Evolutionary conservation across 139 green algal genomes (phyloP), one percentile per base, ranked within the genome.

Genomic region (Marvania coccoides): DNA sequence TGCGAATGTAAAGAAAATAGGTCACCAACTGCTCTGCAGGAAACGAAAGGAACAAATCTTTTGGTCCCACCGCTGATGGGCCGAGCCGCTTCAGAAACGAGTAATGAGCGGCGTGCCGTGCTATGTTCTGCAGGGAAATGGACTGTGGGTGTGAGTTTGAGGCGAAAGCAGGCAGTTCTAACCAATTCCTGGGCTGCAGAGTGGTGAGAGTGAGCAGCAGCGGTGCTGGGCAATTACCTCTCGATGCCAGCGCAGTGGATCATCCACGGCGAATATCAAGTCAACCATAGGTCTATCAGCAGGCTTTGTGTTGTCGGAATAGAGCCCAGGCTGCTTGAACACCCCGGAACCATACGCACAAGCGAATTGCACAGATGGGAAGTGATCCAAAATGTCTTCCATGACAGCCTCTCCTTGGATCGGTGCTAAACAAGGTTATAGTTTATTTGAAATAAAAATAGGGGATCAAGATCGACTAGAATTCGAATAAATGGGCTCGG

Each of bases 331-430:
- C 75, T 96, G 90, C 2, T 77, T 26, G 47, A 94, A 86, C 1
- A 91, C 85, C 1, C 82, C 91, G n/a, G 86, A 94, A 28, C 90
- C 90, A 40, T 97, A 97, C 2, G 78, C 91, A 56, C 97, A 96
- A 0, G 86, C 90, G 53, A 85, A 69, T 10, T 73, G 38, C 5
- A 95, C 77, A 0, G 74, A 51, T 2, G 90, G 90, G 37, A 95
- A 88, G 26, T 38, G 9, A 7, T 63, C 31, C 28, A 84, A 19
- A 3, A 84, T 55, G 4, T 61, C 33, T 29, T 47, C n/a, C n/a
- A n/a, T n/a, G n/a, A n/a, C n/a, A n/a, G n/a, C n/a, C n/a, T n/a
- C n/a, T n/a, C n/a, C n/a, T n/a, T n/a, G n/a, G n/a, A n/a, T n/a
- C n/a, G n/a, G n/a, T n/a, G n/a, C n/a, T n/a, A n/a, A n/a, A n/a